Evolutionary conservation across 176 grass and related monocot genomes (phyloP).

Genomic region (Oryza brachyantha): DNA sequence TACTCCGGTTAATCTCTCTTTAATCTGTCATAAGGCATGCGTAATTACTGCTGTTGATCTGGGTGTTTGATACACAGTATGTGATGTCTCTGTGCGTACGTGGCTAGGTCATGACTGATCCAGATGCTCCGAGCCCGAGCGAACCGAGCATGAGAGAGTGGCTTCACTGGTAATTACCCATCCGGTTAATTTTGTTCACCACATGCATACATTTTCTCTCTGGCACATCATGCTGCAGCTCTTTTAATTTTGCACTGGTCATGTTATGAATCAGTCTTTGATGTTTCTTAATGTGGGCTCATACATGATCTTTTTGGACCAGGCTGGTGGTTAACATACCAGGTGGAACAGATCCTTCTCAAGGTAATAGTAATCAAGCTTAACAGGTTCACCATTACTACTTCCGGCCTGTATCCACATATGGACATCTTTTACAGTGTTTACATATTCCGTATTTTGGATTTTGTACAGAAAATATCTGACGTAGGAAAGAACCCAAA

Average conservation of each 20-base stretch:
- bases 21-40: not conserved
- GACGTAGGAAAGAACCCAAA: no score
- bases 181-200: not conserved
- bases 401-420: not conserved
- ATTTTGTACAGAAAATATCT: no score
- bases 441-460: no score
- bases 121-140: constrained; percentile 81
- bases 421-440: not conserved
- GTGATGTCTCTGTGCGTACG: not conserved
- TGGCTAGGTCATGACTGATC: constrained; percentile 67
- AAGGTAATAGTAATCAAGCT: constrained; percentile 39
- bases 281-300: no score
- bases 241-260: not conserved
- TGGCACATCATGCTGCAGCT: not conserved
- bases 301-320: not conserved
- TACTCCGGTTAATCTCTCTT: no score
- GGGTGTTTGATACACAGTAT: not conserved
- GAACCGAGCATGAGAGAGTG: constrained; percentile 71
- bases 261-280: no score
- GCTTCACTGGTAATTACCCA: constrained; percentile 62
- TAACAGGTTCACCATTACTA: not conserved
- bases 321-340: constrained; percentile 90
- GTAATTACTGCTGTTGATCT: not conserved
- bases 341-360: constrained; percentile 71
- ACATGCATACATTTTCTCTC: not conserved